Percentiles rank a stretch among this genome's conserved stretches.
Evolutionary conservation across 1,139 yeast genomes (phyloP).

Genomic region (Geotrichum reessii): DNA sequence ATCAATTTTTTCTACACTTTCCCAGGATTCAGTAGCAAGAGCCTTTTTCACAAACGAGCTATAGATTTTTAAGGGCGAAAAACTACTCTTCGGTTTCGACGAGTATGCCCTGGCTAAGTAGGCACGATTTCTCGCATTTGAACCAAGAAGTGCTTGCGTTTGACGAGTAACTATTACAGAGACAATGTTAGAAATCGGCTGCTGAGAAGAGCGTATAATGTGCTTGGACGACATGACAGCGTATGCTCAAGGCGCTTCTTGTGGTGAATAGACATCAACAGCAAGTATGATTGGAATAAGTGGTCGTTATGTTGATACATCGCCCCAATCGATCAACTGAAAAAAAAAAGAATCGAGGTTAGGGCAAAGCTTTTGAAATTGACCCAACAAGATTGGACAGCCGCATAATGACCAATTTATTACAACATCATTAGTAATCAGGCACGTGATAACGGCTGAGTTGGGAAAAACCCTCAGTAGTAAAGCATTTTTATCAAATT

Average conservation of each 20-base stretch:
- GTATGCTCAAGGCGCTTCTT: background rate
- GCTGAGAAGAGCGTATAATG: background rate
- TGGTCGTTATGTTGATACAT: background rate
- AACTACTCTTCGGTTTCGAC: slow-evolving; percentile 4
- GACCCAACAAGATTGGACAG: background rate
- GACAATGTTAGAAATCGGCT: background rate
- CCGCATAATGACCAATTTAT: background rate
- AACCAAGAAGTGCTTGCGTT: background rate
- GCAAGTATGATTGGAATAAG: background rate
- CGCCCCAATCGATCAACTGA: background rate
- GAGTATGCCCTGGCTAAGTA: slow-evolving; percentile 4
- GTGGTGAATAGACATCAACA: background rate
- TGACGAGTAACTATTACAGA: background rate
- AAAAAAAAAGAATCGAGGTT: background rate
- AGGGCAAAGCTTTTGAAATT: background rate
- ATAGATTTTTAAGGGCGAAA: slow-evolving; percentile 15
- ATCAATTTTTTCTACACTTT: slow-evolving; percentile 7
- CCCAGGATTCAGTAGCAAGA: slow-evolving; percentile 16
- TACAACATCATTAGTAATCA: background rate
- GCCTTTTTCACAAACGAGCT: slow-evolving; percentile 16
- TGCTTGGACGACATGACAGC: slow-evolving; percentile 1
- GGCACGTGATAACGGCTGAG: background rate
- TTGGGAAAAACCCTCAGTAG: background rate
- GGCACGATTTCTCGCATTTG: background rate
- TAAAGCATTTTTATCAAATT: background rate